phyloP scores from a whole-genome alignment of 768 basidiomycete genomes.

The Chlorophyllum brunneum region DNA sequence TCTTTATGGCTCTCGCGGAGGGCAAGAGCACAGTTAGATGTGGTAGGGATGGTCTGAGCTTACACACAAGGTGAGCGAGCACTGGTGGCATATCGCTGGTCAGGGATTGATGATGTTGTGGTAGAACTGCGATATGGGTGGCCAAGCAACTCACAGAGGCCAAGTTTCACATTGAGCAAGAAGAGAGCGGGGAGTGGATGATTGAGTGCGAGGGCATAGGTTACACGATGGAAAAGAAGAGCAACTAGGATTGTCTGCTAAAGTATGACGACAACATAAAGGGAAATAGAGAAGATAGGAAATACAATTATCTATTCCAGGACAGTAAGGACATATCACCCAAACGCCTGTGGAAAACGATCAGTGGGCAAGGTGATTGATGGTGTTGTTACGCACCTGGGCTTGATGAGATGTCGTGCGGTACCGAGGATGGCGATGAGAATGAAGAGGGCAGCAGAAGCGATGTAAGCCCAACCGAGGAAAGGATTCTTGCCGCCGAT shows the following conservation, averaged over 20 bases:
- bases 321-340: slow-evolving; percentile 87
- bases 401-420: slow-evolving; percentile 89
- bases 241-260: too few relatives aligned
- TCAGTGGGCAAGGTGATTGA: slow-evolving; percentile 7
- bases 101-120: not conserved
- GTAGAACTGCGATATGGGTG: slow-evolving; percentile 68
- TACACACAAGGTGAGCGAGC: slow-evolving; percentile 63
- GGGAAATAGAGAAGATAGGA: slow-evolving; percentile 22
- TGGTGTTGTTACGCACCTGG: slow-evolving; percentile 51
- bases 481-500: slow-evolving; percentile 98
- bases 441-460: slow-evolving; percentile 81
- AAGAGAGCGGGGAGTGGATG: slow-evolving; percentile 34
- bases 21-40: slow-evolving; percentile 56
- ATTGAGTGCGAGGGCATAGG: slow-evolving; percentile 67
- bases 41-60: slow-evolving; percentile 51
- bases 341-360: slow-evolving; percentile 50
- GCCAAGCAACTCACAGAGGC: slow-evolving; percentile 67
- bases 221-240: slow-evolving; percentile 30
- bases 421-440: slow-evolving; percentile 84
- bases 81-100: slow-evolving; percentile 15
- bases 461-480: slow-evolving; percentile 98
- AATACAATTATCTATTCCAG: slow-evolving; percentile 62
- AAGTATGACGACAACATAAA: too few relatives aligned
- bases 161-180: slow-evolving; percentile 51
- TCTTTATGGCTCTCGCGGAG: slow-evolving; percentile 71